A percentile compares a stretch with the other conserved stretches of the same genome.
Evolutionary conservation across 345 rosid genomes (phyloP).

Genomic region (Salix exigua): DNA sequence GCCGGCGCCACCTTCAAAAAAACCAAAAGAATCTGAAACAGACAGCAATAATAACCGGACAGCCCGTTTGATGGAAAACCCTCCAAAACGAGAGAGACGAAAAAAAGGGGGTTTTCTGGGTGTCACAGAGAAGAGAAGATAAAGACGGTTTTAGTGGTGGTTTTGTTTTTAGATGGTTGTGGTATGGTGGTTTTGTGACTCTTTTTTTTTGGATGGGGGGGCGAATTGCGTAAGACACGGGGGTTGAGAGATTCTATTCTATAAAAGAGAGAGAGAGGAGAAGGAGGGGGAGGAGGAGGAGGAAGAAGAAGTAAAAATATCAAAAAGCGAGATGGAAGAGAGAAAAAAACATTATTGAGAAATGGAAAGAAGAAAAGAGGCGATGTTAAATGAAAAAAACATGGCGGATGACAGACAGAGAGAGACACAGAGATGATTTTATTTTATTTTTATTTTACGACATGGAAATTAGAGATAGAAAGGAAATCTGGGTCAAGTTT

Average conservation of each 20-base stretch:
- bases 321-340: not conserved
- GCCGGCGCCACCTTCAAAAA: not conserved
- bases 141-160: conserved; percentile 1
- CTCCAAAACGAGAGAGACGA: not conserved
- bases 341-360: not conserved
- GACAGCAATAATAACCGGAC: not conserved
- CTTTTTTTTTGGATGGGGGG: not conserved
- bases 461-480: no score
- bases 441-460: no score
- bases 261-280: no score
- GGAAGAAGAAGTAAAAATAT: not conserved
- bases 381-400: conserved; percentile 10
- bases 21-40: not conserved
- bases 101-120: conserved; percentile 7
- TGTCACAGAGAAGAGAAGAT: no score
- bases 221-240: not conserved
- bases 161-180: conserved; percentile 3
- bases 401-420: not conserved
- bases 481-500: no score
- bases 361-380: not conserved
- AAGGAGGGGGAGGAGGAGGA: no score
- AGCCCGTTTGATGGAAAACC: not conserved
- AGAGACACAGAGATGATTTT: not conserved
- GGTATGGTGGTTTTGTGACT: conserved; percentile 11
- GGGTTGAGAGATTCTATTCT: no score